phyloP scores from a whole-genome alignment of 495 filamentous ascomycete genomes.

The Polyplosphaeria fusca region DNA sequence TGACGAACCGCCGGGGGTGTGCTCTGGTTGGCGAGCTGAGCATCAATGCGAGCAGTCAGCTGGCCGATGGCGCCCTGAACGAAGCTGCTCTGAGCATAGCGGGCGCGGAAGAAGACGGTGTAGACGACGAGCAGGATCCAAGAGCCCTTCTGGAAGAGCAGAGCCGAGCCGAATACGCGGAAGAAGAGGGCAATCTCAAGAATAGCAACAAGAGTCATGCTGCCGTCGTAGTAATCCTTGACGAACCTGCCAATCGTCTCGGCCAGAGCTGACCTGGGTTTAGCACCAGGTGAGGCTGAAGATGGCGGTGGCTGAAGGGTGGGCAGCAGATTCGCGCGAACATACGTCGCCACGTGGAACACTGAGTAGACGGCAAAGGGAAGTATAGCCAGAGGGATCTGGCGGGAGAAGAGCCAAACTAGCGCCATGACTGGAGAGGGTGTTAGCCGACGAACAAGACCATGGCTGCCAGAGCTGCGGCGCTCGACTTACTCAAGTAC shows the following conservation, averaged over 20 bases:
- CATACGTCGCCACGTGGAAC: conserved; percentile 93
- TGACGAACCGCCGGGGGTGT: conserved; percentile 80
- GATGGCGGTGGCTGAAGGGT: conserved; percentile 49
- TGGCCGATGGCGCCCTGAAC: conserved; percentile 76
- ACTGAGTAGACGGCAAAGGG: conserved; percentile 96
- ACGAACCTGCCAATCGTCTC: conserved; percentile 88
- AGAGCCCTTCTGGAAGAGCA: conserved; percentile 83
- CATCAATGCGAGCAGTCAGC: conserved; percentile 72
- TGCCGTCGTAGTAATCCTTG: conserved; percentile 91
- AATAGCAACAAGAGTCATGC: conserved; percentile 47
- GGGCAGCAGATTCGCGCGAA: conserved; percentile 67
- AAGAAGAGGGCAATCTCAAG: conserved; percentile 66
- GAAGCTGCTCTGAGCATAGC: conserved; percentile 87
- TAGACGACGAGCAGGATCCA: conserved; percentile 85
- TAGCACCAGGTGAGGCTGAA: conserved; percentile 56
- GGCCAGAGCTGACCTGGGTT: conserved; percentile 56
- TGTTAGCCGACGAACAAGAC: conserved; percentile 9
- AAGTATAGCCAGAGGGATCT: conserved; percentile 83
- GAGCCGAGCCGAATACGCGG: conserved; percentile 71
- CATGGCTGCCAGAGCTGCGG: not conserved
- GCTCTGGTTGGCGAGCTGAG: conserved; percentile 76
- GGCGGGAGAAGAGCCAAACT: conserved; percentile 88
- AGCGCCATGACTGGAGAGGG: conserved; percentile 74
- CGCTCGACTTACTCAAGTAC: conserved; percentile 73
- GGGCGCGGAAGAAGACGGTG: conserved; percentile 85